phyloP scores from a whole-genome alignment of 139 green algal species.

The Spirogloea muscicola region DNA sequence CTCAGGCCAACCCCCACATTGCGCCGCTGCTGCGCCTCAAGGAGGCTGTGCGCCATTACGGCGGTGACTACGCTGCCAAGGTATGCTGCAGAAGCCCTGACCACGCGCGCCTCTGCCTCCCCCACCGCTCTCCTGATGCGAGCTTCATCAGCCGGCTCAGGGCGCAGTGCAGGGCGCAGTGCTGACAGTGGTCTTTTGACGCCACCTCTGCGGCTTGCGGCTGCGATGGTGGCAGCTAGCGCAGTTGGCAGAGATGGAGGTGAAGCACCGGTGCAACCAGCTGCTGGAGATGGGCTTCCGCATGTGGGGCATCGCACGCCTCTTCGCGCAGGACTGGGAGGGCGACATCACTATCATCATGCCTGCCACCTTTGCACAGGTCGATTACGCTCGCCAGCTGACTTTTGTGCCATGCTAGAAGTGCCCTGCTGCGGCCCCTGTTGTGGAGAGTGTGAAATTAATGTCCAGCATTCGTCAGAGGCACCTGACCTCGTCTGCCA shows the following conservation, averaged over 20 bases:
- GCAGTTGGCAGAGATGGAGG: conserved; percentile 52
- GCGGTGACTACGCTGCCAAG: conserved; percentile 31
- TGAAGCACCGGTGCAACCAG: conserved; percentile 56
- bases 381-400: no score
- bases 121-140: no score
- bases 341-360: conserved; percentile 61
- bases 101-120: no score
- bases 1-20: conserved; percentile 61
- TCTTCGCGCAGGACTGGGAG: conserved; percentile 59
- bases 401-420: no score
- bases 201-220: no score
- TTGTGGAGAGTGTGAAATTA: no score
- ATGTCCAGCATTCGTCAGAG: no score
- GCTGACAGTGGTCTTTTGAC: not conserved
- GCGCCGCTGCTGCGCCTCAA: conserved; percentile 53
- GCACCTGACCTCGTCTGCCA: no score
- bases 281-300: conserved; percentile 40
- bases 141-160: no score
- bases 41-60: conserved; percentile 23
- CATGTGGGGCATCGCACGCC: conserved; percentile 42
- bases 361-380: conserved; percentile 46
- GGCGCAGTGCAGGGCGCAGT: not conserved
- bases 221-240: conserved; percentile 16
- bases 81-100: no score
- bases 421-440: no score